These are phyloP conservation scores for Aspergillus aculeatinus DNA, from an alignment of 2,329 filamentous ascomycete species.

Conservation along the genomic window DNA sequence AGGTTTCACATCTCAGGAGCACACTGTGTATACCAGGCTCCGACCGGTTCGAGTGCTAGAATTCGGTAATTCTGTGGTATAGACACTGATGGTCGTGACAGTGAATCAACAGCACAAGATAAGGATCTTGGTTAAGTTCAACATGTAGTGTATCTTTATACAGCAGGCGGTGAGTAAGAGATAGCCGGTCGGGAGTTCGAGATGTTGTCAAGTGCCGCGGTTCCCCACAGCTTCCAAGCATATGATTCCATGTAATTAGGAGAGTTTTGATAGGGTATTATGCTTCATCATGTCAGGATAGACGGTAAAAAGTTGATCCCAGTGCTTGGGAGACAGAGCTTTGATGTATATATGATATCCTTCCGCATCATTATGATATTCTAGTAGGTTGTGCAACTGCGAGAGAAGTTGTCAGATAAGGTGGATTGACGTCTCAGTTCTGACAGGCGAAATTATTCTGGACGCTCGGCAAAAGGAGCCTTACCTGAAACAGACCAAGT, in stretches of 20 bases:
- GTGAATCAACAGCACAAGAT: background rate
- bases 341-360: no score
- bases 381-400: background rate
- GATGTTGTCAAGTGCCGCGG: slow-evolving; percentile 21
- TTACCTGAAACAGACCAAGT: background rate
- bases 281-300: no score
- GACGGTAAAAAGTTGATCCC: no score
- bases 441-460: background rate
- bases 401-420: background rate
- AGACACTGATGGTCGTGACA: background rate
- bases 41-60: background rate
- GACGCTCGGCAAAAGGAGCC: background rate
- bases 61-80: background rate
- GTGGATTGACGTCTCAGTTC: no score
- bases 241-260: background rate
- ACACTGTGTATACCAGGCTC: background rate
- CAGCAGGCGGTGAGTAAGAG: background rate
- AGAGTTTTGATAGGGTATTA: background rate
- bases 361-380: no score
- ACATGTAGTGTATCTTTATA: background rate
- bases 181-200: background rate
- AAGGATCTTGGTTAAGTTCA: background rate
- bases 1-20: background rate
- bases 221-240: slow-evolving; percentile 8
- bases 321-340: no score